Evolutionary conservation across 192 early-diverging fungal genomes (phyloP).

Genomic region (Backusella parvicylindrica): DNA sequence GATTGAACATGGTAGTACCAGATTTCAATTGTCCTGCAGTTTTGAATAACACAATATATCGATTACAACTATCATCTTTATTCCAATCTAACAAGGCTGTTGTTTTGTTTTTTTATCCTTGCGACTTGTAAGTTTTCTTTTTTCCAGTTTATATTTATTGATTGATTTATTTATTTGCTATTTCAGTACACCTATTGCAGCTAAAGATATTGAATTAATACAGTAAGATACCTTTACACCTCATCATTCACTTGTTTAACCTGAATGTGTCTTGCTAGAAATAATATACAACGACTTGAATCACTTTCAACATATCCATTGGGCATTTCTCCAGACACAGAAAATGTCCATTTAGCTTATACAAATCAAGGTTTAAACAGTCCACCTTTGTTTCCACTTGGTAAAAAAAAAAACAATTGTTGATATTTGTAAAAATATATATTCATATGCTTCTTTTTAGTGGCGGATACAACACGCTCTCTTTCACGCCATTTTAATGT

Average conservation of each 20-base stretch:
- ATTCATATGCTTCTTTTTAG: constrained; percentile 3
- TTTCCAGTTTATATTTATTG: not conserved
- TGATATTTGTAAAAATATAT: not conserved
- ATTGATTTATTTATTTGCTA: not conserved
- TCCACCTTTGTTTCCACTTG: constrained; percentile 9
- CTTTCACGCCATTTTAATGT: constrained; percentile 13
- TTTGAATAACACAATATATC: not conserved
- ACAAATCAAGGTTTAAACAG: not conserved
- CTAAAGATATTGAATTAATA: constrained; percentile 8
- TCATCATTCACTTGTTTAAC: not conserved
- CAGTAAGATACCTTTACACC: not conserved
- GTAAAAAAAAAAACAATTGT: not conserved
- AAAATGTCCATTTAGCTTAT: constrained; percentile 16
- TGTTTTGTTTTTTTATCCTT: constrained; percentile 23
- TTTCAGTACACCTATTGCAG: constrained; percentile 14
- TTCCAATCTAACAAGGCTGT: constrained; percentile 2
- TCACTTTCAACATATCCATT: constrained; percentile 2
- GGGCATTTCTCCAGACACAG: constrained; percentile 17
- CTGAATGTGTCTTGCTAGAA: too few relatives aligned
- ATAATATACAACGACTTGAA: not conserved
- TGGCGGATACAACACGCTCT: constrained; percentile 22
- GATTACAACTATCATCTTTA: constrained; percentile 8
- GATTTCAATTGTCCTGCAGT: constrained; percentile 19
- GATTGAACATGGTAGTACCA: constrained; percentile 1
- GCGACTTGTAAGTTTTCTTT: constrained; percentile 13